phyloP scores from a whole-genome alignment of 2,329 filamentous ascomycete genomes.

The Hypocrella siamensis region DNA sequence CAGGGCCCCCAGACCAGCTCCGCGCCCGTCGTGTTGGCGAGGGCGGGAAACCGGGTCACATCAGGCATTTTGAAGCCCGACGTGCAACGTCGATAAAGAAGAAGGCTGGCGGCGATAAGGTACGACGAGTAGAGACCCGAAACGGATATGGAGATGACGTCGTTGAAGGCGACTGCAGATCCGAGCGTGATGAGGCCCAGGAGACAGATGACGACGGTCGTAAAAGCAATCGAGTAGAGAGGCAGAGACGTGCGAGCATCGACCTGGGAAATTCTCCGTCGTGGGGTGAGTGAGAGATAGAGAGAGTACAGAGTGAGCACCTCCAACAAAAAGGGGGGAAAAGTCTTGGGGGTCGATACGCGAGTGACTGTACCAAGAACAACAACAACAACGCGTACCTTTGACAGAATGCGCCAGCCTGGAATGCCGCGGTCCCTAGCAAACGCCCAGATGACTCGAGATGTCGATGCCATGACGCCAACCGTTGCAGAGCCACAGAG shows the following conservation, averaged over 20 bases:
- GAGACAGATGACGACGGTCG: conserved; percentile 11
- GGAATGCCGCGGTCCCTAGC: conserved; percentile 16
- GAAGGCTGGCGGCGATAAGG: conserved; percentile 11
- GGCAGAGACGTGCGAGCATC: conserved; percentile 13
- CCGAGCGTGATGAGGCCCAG: conserved; percentile 18
- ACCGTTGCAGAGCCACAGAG: conserved; percentile 32
- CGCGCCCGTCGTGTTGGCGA: not conserved
- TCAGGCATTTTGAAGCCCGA: conserved; percentile 11
- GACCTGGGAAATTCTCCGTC: not conserved
- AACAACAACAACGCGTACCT: conserved; percentile 5
- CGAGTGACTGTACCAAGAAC: not conserved
- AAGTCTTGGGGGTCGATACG: not conserved
- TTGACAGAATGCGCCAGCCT: conserved; percentile 12
- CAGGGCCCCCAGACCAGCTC: conserved; percentile 33
- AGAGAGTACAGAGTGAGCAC: too few species aligned
- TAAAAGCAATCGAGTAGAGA: conserved; percentile 12
- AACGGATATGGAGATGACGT: conserved; percentile 14
- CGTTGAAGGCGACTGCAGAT: conserved; percentile 14
- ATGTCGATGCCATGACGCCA: conserved; percentile 39
- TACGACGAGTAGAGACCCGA: conserved; percentile 15
- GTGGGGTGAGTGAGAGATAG: not conserved
- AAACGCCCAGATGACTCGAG: conserved; percentile 41
- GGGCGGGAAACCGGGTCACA: conserved; percentile 1
- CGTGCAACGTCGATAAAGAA: conserved; percentile 14
- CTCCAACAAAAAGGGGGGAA: not conserved